Conservation (phyloP, 2,329 filamentous ascomycete genomes). For the Paraphoma chrysanthemicola region DNA sequence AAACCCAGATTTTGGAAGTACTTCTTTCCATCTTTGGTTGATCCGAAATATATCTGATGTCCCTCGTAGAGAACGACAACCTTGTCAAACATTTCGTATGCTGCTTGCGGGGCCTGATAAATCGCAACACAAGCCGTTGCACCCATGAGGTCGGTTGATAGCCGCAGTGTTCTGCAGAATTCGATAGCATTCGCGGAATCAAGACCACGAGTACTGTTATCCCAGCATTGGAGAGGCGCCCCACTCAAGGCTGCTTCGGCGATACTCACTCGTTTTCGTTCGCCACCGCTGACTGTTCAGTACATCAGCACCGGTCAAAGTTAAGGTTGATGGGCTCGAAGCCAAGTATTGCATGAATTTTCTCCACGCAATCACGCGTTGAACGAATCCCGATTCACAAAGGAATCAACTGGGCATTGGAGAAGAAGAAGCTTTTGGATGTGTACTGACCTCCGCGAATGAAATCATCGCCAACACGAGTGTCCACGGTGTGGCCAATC, state of each 20-base stretch:
- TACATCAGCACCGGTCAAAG: conserved; percentile 57
- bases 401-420: too few species aligned
- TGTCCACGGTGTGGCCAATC: too few species aligned
- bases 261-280: conserved; percentile 52
- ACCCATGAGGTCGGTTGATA: conserved; percentile 47
- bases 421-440: neutral
- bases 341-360: too few species aligned
- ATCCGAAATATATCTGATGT: conserved; percentile 73
- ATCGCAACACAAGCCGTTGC: neutral
- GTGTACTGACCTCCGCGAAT: neutral
- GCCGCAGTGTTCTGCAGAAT: conserved; percentile 58
- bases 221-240: conserved; percentile 70
- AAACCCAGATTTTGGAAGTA: conserved; percentile 76
- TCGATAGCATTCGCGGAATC: conserved; percentile 69
- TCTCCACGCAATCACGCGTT: too few species aligned
- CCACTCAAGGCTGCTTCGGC: conserved; percentile 52
- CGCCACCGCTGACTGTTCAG: conserved; percentile 74
- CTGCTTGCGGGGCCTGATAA: conserved; percentile 6
- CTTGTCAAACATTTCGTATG: conserved; percentile 9
- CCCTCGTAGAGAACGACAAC: conserved; percentile 59
- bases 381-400: too few species aligned
- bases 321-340: too few species aligned
- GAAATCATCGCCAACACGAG: neutral
- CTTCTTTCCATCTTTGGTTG: conserved; percentile 62
- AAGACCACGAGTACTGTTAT: conserved; percentile 73